Evolutionary conservation across 495 filamentous ascomycete species (phyloP), one percentile per base, ranked within the genome.

Genomic region (Penicillium cosmopolitanum): DNA sequence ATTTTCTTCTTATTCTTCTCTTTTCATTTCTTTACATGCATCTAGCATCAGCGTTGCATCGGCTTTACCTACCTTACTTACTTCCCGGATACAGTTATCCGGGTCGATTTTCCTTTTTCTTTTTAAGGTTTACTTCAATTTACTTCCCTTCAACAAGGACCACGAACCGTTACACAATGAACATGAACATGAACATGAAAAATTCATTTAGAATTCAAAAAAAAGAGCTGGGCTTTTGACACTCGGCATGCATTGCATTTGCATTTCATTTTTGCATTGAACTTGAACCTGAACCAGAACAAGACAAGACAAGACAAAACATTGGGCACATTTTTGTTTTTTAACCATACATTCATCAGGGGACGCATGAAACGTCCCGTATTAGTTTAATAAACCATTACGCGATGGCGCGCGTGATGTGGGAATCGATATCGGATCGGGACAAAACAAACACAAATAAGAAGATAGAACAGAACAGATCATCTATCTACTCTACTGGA

Each of bases 281-380:
- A 31, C 6, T 31, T 9, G 28, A 31, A 31, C 28, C 5, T 7
- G 5, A 9, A 31, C 28, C 28, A n/a, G n/a, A n/a, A n/a, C n/a
- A 31, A 9, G 28, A 31, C 28, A 31, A 7, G 25, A 28, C 25
- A 28, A 7, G 25, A 28, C 21, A 47, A 52, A 52, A 61, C 25
- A 28, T 28, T 31, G 16, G 42, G 12, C 40, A 44, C 47, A 68
- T 64, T 68, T 68, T 68, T 34, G 56, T 63, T 66, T 66, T 44
- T 62, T 61, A 50, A 59, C 68, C 65, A 68, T 70, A 66, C 60
- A 68, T 68, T 70, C 67, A 51, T 70, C 62, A 70, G 21, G 53
- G 51, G 57, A 61, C 10, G 19, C 8, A 23, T 23, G 21, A 28
- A 13, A 10, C 19, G 46, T 25, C 23, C n/a, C 46, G 46, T 68